Percentiles rank a stretch among this genome's conserved stretches.
phyloP scores from a whole-genome alignment of 176 grass and related monocot species.

The Oryza rufipogon region DNA sequence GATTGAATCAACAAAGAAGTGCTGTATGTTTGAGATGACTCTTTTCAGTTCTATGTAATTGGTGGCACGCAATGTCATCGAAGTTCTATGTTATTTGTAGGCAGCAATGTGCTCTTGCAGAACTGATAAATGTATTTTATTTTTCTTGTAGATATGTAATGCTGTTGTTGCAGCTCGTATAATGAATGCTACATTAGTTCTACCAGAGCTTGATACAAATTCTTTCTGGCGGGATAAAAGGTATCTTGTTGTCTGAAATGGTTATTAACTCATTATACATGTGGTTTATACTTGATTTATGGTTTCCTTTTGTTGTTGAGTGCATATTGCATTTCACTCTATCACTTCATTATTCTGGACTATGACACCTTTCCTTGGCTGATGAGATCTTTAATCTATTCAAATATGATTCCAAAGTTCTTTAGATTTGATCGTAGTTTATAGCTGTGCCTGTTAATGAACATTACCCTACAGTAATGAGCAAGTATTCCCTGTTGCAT shows the following conservation, averaged over 20 bases:
- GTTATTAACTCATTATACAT: neutral
- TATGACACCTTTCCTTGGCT: neutral
- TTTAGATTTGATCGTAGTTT: neutral
- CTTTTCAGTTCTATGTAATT: slow-evolving; percentile 4
- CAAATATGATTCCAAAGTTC: neutral
- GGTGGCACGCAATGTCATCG: neutral
- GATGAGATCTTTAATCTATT: neutral
- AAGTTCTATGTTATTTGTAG: slow-evolving; percentile 25
- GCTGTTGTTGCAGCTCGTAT: slow-evolving; percentile 93
- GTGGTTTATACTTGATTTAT: neutral
- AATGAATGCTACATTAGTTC: slow-evolving; percentile 92
- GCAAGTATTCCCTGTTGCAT: neutral
- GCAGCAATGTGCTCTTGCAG: neutral
- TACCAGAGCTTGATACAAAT: slow-evolving; percentile 93
- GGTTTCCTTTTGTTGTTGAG: neutral
- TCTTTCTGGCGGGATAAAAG: slow-evolving; percentile 98
- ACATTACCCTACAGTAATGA: neutral
- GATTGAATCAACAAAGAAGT: slow-evolving; percentile 90
- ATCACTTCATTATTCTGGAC: neutral
- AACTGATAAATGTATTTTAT: slow-evolving; percentile 8
- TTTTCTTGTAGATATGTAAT: slow-evolving; percentile 87
- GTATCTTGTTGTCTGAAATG: slow-evolving; percentile 48
- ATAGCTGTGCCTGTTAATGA: neutral
- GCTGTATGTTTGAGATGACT: slow-evolving; percentile 64
- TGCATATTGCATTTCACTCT: neutral